Conservation (phyloP, 1,284 basidiomycete genomes). For the Trametes polyzona region DNA sequence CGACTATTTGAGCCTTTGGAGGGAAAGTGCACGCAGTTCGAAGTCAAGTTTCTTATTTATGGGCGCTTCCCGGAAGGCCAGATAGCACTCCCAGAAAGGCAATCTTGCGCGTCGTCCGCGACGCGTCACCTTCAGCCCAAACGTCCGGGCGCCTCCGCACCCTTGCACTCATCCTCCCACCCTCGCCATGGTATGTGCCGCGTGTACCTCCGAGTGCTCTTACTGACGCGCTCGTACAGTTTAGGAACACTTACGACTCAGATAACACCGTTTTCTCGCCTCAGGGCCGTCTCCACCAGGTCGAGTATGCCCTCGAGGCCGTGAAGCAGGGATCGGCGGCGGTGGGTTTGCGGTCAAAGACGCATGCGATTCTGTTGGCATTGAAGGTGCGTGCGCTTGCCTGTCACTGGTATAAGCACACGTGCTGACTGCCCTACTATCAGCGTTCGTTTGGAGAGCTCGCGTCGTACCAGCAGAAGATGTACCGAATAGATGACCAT, state of each 20-base stretch:
- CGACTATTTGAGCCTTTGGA: no score
- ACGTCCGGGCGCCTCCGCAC: constrained; percentile 11
- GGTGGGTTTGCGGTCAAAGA: constrained; percentile 94
- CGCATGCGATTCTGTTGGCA: constrained; percentile 92
- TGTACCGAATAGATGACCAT: constrained; percentile 99
- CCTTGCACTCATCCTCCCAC: constrained; percentile 16
- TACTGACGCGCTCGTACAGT: constrained; percentile 51
- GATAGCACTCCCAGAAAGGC: constrained; percentile 17
- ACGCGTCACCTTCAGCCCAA: constrained; percentile 30
- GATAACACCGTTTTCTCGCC: constrained; percentile 97
- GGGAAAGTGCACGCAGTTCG: neutral
- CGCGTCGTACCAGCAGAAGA: constrained; percentile 99
- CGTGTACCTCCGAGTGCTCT: neutral
- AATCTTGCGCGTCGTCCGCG: constrained; percentile 32
- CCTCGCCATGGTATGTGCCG: constrained; percentile 22
- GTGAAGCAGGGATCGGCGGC: constrained; percentile 99
- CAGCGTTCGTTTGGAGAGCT: constrained; percentile 99
- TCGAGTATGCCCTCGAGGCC: constrained; percentile 99
- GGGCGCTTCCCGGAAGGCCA: neutral
- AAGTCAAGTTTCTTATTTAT: neutral
- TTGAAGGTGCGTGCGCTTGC: neutral
- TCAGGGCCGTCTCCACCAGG: constrained; percentile 90
- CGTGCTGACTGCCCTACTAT: neutral
- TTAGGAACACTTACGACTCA: constrained; percentile 94
- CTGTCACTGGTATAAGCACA: neutral